Conservation (phyloP, 2,329 filamentous ascomycete genomes). For the Colletotrichum caudatum region DNA sequence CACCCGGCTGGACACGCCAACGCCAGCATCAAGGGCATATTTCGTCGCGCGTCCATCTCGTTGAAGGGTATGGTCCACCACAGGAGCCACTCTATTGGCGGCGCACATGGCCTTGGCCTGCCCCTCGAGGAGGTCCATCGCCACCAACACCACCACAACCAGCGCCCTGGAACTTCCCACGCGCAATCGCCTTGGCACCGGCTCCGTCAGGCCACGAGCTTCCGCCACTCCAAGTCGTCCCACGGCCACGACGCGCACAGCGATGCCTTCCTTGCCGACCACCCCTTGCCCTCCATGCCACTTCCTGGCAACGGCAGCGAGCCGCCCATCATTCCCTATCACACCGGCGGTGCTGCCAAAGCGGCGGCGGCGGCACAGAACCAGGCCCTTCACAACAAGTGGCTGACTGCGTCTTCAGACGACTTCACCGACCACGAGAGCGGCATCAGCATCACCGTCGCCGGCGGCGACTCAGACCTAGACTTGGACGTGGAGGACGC, state of each 20-base stretch:
- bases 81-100: slow-evolving; percentile 58
- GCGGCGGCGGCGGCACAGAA: slow-evolving; percentile 71
- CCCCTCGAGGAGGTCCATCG: slow-evolving; percentile 43
- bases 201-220: slow-evolving; percentile 63
- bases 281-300: slow-evolving; percentile 47
- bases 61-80: slow-evolving; percentile 62
- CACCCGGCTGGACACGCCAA: slow-evolving; percentile 47
- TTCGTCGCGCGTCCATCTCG: slow-evolving; percentile 68
- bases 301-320: slow-evolving; percentile 64
- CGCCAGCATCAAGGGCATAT: slow-evolving; percentile 61
- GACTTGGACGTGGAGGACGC: slow-evolving; percentile 53
- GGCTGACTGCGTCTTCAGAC: slow-evolving; percentile 57
- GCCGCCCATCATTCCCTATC: slow-evolving; percentile 70
- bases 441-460: slow-evolving; percentile 71
- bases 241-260: slow-evolving; percentile 56
- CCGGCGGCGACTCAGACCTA: slow-evolving; percentile 55
- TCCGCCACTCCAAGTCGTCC: slow-evolving; percentile 61
- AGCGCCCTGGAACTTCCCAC: slow-evolving; percentile 57
- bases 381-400: slow-evolving; percentile 55
- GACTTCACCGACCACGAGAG: slow-evolving; percentile 70
- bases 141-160: slow-evolving; percentile 27
- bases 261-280: slow-evolving; percentile 47
- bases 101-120: slow-evolving; percentile 45
- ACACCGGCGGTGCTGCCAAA: slow-evolving; percentile 71
- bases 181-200: slow-evolving; percentile 64